Conservation (phyloP, 495 filamentous ascomycete genomes). For the Podospora pseudocomata region DNA sequence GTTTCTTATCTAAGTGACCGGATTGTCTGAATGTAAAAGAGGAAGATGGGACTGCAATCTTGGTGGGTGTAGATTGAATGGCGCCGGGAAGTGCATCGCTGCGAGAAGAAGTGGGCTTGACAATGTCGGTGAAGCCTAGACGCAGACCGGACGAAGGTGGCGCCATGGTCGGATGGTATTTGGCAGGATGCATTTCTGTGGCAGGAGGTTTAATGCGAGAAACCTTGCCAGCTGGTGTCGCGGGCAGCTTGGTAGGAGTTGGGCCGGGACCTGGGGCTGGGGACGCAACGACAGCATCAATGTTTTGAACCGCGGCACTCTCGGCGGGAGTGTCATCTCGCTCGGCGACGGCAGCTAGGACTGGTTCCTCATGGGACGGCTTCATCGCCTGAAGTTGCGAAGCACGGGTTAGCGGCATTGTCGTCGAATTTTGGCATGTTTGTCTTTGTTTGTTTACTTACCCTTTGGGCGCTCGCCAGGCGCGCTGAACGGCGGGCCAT, state of each 20-base stretch:
- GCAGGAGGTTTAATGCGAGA: slow-evolving; percentile 53
- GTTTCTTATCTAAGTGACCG: slow-evolving; percentile 45
- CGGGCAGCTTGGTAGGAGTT: slow-evolving; percentile 30
- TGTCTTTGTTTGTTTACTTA: slow-evolving; percentile 27
- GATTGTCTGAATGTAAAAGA: slow-evolving; percentile 72
- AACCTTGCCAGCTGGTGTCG: slow-evolving; percentile 22
- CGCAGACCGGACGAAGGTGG: slow-evolving; percentile 62
- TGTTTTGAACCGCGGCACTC: slow-evolving; percentile 17
- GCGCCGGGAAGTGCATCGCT: slow-evolving; percentile 27
- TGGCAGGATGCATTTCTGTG: slow-evolving; percentile 77
- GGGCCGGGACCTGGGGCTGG: slow-evolving; percentile 33
- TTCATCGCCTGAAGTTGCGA: slow-evolving; percentile 17
- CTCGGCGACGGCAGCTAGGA: slow-evolving; percentile 45
- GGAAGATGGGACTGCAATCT: slow-evolving; percentile 49
- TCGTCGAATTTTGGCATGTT: slow-evolving; percentile 5
- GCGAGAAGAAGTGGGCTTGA: slow-evolving; percentile 32
- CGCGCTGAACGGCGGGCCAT: slow-evolving; percentile 51
- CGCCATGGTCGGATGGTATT: slow-evolving; percentile 66
- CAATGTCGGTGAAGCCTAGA: slow-evolving; percentile 64
- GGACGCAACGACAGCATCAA: slow-evolving; percentile 42
- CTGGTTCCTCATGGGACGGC: slow-evolving; percentile 23
- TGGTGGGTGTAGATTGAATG: slow-evolving; percentile 48
- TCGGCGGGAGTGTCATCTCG: slow-evolving; percentile 32
- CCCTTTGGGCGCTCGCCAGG: slow-evolving; percentile 43
- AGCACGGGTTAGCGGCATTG: slow-evolving; percentile 13